Evolutionary conservation across 345 rosid genomes (phyloP), one percentile per base, ranked within the genome.

Genomic region (Hirschfeldia incana): DNA sequence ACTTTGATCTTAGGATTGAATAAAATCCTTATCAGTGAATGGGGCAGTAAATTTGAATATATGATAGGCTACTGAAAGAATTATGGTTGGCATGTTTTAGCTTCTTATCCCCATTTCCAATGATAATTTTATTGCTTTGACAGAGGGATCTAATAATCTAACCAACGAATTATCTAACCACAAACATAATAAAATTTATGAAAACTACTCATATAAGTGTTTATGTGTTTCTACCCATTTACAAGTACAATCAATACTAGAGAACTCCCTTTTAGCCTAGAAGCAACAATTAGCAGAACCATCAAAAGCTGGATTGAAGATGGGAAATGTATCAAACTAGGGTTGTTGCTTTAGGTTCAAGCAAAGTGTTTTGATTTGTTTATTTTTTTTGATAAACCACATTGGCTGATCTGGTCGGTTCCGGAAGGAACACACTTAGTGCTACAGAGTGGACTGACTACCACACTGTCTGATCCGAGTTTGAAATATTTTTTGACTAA

Each of bases 241-340:
- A 76, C 87, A 92, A 97, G 90, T 92, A 76, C 91, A 96, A 33
- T 85, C 87, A 13, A 58, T 79, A 70, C 74, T 94, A 76, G 86
- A 72, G 51, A 75, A 74, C 21, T 85, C 94, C 7, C 81, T 88
- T 86, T 66, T 64, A 32, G 82, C 85, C n/a, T 82, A 90, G 91
- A 92, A 85, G 82, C 84, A 69, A 65, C 64, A 70, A 49, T 81
- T 81, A 80, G 77, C 77, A 60, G 83, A 62, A 4, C 77, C 51
- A 80, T 82, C 84, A 64, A 76, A 67, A 33, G 80, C 86, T 65
- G 69, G 79, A 63, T 21, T 94, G 79, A 89, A 86, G 81, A 84
- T 89, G 65, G 65, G 68, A 44, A 76, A 69, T 65, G 64, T 33
- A 27, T 42, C 76, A 39, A 74, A 63, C 39, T 53, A 33, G 8